Percentiles rank a stretch among this genome's conserved stretches.
phyloP scores from a whole-genome alignment of 345 rosid genomes.

The Eutrema heterophyllum region DNA sequence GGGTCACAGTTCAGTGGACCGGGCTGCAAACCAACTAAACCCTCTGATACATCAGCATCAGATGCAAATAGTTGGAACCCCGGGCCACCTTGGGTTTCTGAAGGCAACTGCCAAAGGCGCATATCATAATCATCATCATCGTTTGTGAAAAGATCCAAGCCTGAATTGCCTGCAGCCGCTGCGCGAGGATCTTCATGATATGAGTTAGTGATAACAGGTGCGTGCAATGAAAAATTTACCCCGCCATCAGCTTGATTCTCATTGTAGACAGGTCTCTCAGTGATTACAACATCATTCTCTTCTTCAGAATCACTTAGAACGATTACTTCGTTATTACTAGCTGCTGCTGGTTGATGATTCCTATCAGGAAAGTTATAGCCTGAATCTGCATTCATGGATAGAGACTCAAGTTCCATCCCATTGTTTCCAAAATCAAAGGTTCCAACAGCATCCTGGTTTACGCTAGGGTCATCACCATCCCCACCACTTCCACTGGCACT shows the following conservation, averaged over 20 bases:
- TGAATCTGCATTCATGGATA: slow-evolving; percentile 51
- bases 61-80: slow-evolving; percentile 76
- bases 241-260: slow-evolving; percentile 25
- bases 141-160: slow-evolving; percentile 53
- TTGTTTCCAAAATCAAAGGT: slow-evolving; percentile 53
- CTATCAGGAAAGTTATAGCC: slow-evolving; percentile 36
- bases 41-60: slow-evolving; percentile 50
- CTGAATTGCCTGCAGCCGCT: slow-evolving; percentile 41
- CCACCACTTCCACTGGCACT: slow-evolving; percentile 86
- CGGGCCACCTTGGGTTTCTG: slow-evolving; percentile 56
- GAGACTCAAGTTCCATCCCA: slow-evolving; percentile 70
- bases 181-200: slow-evolving; percentile 55
- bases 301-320: slow-evolving; percentile 91
- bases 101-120: slow-evolving; percentile 57
- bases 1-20: slow-evolving; percentile 43
- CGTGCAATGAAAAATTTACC: slow-evolving; percentile 47
- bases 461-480: slow-evolving; percentile 91
- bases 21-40: slow-evolving; percentile 49
- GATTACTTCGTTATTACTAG: slow-evolving; percentile 62
- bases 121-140: slow-evolving; percentile 68
- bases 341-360: slow-evolving; percentile 37
- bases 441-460: slow-evolving; percentile 77
- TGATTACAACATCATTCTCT: slow-evolving; percentile 53
- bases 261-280: slow-evolving; percentile 35
- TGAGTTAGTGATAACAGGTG: slow-evolving; percentile 44